A percentile compares a stretch with the other conserved stretches of the same genome.
Conservation (phyloP, 768 basidiomycete genomes). For the Kockovaella imperatae region DNA sequence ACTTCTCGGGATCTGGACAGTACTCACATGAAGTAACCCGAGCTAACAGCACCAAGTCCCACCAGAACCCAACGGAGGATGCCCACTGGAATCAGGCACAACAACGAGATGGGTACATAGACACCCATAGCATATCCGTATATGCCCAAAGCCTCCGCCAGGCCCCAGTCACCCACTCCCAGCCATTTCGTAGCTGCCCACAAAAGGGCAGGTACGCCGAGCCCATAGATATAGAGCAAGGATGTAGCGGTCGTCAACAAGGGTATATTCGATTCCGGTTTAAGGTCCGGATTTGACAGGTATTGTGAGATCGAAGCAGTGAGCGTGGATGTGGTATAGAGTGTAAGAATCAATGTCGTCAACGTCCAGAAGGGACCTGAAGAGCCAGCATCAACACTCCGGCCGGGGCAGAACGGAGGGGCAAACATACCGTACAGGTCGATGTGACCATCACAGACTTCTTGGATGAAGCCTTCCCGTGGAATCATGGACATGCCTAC, state of each 20-base stretch:
- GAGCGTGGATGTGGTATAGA: constrained; percentile 89
- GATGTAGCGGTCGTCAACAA: constrained; percentile 73
- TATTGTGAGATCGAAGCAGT: constrained; percentile 81
- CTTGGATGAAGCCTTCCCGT: constrained; percentile 33
- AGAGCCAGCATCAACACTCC: constrained; percentile 38
- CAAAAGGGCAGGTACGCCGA: constrained; percentile 69
- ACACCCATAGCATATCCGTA: constrained; percentile 48
- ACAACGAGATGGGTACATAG: constrained; percentile 41
- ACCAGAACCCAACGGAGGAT: constrained; percentile 76
- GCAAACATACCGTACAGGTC: constrained; percentile 42
- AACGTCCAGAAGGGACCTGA: constrained; percentile 97
- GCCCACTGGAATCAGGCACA: constrained; percentile 78
- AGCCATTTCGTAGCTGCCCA: constrained; percentile 81
- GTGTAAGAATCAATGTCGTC: constrained; percentile 83
- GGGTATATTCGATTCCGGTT: constrained; percentile 56
- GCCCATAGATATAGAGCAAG: constrained; percentile 70
- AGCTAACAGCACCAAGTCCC: constrained; percentile 62
- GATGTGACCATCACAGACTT: constrained; percentile 41
- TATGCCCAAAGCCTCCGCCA: constrained; percentile 56
- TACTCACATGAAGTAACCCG: constrained; percentile 71
- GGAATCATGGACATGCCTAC: constrained; percentile 36
- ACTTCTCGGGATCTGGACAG: constrained; percentile 47
- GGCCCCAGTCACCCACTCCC: constrained; percentile 80
- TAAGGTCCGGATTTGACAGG: constrained; percentile 51
- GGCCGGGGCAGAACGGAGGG: not conserved